Conservation (phyloP, 2,329 filamentous ascomycete genomes). For the Dothideomycetes sp. region DNA sequence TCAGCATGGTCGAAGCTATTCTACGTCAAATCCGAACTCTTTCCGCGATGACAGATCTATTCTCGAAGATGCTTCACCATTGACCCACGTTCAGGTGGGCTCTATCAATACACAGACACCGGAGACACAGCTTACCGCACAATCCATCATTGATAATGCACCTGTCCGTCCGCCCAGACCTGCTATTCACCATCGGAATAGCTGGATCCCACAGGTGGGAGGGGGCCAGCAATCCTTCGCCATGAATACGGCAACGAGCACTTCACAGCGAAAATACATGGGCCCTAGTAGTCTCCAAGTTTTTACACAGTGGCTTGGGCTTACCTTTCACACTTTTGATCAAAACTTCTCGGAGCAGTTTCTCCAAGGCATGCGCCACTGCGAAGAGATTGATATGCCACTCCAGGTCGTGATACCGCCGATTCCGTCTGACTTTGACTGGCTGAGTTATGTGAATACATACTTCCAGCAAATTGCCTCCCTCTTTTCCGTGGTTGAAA, state of each 20-base stretch:
- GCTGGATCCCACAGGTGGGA: background rate
- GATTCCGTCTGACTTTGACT: background rate
- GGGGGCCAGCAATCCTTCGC: slow-evolving; percentile 4
- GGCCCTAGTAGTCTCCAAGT: slow-evolving; percentile 15
- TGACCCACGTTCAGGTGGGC: too few relatives aligned
- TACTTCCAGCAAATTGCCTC: background rate
- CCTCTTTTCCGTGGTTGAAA: background rate
- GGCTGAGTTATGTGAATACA: background rate
- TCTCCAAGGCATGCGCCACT: slow-evolving; percentile 2
- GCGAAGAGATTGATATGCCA: slow-evolving; percentile 1
- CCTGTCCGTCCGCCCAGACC: background rate
- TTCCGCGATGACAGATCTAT: too few relatives aligned
- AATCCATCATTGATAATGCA: background rate
- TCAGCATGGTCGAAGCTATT: too few relatives aligned
- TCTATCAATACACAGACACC: too few relatives aligned
- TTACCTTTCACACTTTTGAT: slow-evolving; percentile 1
- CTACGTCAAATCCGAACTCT: too few relatives aligned
- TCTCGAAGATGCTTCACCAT: too few relatives aligned
- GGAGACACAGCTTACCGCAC: background rate
- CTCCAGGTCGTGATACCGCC: background rate
- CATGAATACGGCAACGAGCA: background rate
- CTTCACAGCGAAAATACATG: slow-evolving; percentile 10
- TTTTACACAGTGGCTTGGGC: slow-evolving; percentile 14
- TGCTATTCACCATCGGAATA: too few relatives aligned
- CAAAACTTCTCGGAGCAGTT: background rate